A percentile compares a stretch with the other conserved stretches of the same genome.
These are phyloP conservation scores for Oxyria digyna DNA, from an alignment of 148 eudicot genomes.

Conservation along the genomic window DNA sequence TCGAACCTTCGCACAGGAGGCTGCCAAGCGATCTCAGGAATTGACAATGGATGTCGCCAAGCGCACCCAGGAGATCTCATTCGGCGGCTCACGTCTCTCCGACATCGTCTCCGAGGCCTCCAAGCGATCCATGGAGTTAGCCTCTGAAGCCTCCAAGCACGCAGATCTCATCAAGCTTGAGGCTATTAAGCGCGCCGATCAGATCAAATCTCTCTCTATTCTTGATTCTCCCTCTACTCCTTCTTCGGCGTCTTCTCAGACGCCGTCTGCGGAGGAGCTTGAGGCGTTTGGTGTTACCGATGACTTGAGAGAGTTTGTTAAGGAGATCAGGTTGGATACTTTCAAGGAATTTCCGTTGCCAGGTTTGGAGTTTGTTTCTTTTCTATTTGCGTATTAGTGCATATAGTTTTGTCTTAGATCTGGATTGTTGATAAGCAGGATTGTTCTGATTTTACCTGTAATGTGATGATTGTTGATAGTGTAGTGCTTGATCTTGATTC, in stretches of 20 bases:
- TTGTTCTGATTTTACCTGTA: not conserved
- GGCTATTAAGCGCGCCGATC: conserved; percentile 55
- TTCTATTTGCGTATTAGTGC: not conserved
- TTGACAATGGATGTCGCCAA: conserved; percentile 38
- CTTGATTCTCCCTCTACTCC: conserved; percentile 24
- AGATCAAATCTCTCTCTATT: conserved; percentile 44
- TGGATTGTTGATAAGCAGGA: not conserved
- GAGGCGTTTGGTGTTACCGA: conserved; percentile 64
- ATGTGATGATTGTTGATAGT: not conserved
- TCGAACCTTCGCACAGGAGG: conserved; percentile 66
- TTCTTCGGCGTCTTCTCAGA: conserved; percentile 5
- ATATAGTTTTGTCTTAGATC: not conserved
- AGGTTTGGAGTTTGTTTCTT: conserved; percentile 21
- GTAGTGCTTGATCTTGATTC: not conserved
- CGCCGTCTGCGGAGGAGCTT: conserved; percentile 28
- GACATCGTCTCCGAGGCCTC: conserved; percentile 60
- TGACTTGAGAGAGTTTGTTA: conserved; percentile 76
- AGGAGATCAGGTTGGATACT: conserved; percentile 47
- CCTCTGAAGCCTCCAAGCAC: conserved; percentile 40
- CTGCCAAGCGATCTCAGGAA: conserved; percentile 56
- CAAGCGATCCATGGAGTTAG: conserved; percentile 37
- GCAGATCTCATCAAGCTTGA: conserved; percentile 51
- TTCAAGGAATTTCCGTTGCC: conserved; percentile 70
- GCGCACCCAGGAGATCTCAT: conserved; percentile 42
- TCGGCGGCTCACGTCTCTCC: conserved; percentile 33